Base-by-base conservation (phyloP, 2,329 filamentous ascomycete genomes). In the Dactylellina drechsleri region DNA sequence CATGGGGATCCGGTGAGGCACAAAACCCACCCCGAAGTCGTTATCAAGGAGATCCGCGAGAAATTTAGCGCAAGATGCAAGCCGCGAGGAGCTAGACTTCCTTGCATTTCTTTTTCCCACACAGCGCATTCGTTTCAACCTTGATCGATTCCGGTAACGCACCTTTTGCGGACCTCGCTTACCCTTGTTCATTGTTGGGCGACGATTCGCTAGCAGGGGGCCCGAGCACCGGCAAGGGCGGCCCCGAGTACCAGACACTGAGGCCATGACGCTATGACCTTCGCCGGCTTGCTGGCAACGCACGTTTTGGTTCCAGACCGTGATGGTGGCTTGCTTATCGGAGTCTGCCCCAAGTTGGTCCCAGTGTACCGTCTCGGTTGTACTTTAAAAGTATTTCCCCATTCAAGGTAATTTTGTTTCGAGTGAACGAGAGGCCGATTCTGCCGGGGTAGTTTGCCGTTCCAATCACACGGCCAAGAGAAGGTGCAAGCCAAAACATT, bases 231-330 rank as follows among this genome's bases (percentile, higher is more conserved):
- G 67, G 67, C 36, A 52, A 66, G 13, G 56, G 54, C 70, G 61
- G 70, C 61, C 70, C 70, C 62, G 61, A 60, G 61, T 61, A 57
- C 62, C 70, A 65, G 57, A 61, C 23, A 54, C 57, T 62, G 50
- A 52, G 54, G 43, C 54, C 70, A 56, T 15, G 50, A 43, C 61
- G 28, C 40, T 40, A 41, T 50, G 49, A 50, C 53, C 56, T 53
- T 47, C 54, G 62, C 49, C 31, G 31, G 53, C n/a, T 52, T 31
- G 60, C 54, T 52, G 53, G 23, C 58, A 73, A 31, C n/a, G 16
- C 52, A 16, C 31, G 20, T 23, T 54, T 65, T 56, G 60, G 41
- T 58, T 60, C 57, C 57, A 52, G 58, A 62, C 41, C 54, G 53
- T 56, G 61, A 60, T 67, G 50, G 62, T 66, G 62, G 70, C 62